Base-by-base conservation (phyloP, 805 yeast genomes). In the Myxozyma melibiosi region DNA sequence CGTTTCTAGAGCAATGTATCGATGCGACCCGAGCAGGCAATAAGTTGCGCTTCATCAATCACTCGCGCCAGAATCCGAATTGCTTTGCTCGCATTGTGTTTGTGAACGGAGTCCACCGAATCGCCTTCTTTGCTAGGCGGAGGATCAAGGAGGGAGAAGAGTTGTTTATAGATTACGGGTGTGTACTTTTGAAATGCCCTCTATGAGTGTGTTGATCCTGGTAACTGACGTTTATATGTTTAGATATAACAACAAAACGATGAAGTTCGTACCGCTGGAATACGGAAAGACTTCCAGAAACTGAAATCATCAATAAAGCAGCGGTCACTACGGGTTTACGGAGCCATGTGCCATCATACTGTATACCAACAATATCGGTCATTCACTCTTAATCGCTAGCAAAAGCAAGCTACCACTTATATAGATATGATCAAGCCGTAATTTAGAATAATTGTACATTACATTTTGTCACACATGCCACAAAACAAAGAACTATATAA, bases 111-210 rank as follows among this genome's bases (percentile, higher is more conserved):
- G 55, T 47, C 16, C 63, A 58, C 41, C 47, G 63, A 30, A 58
- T 58, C 31, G 62, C 63, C 4, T 58, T 58, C 34, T 56, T 58
- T 22, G 47, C 63, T 1, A 46, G 51, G 27, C 38, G 62, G 8
- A 44, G 45, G 28, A 58, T 58, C 28, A 58, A 56, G 35, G 53
- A 34, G n/a, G 63, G 63, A 48, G 63, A 58, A 35, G 63, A 58
- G 51, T 55, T 58, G 37, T 58, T 58, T 22, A 51, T 58, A 14
- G 63, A 58, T 28, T 58, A 58, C 38, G 63, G 63, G 57, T 54
- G 47, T 20, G 50, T 30, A n/a, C 14, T 11, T 16, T 18, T 27
- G 7, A 42, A n/a, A 13, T 13, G 18, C 16, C 27, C 3, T 44
- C n/a, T n/a, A n/a, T n/a, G n/a, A n/a, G n/a, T n/a, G n/a, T n/a